Percentiles rank a stretch among this genome's conserved stretches.
Conservation (phyloP, 2,329 filamentous ascomycete genomes). For the Coniella vitis region DNA sequence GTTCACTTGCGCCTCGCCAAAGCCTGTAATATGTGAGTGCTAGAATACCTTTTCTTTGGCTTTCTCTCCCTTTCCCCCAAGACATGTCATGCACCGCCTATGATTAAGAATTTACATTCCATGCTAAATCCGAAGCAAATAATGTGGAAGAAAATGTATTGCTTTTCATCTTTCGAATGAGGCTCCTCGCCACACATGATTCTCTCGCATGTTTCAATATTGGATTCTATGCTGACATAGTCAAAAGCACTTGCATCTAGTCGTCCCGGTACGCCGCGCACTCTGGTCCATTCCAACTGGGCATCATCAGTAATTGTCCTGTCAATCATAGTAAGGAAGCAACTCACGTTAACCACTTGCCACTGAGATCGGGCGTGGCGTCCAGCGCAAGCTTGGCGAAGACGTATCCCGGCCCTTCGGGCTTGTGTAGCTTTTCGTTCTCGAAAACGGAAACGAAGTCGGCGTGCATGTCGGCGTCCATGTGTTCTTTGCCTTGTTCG, state of each 20-base stretch:
- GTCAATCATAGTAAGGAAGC: background rate
- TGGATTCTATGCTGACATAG: slow-evolving; percentile 17
- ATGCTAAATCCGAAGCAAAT: slow-evolving; percentile 67
- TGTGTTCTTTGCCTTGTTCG: slow-evolving; percentile 45
- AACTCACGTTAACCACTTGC: slow-evolving; percentile 66
- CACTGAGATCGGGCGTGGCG: slow-evolving; percentile 61
- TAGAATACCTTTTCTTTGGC: too few relatives aligned
- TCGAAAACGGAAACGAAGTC: slow-evolving; percentile 64
- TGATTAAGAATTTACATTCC: slow-evolving; percentile 66
- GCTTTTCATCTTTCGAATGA: slow-evolving; percentile 87
- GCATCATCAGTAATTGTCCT: slow-evolving; percentile 21
- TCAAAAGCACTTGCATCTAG: slow-evolving; percentile 9
- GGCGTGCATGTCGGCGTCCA: slow-evolving; percentile 52
- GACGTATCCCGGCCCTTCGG: slow-evolving; percentile 78
- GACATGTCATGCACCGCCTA: slow-evolving; percentile 25
- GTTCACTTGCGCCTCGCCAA: too few relatives aligned
- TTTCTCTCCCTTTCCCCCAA: slow-evolving; percentile 5
- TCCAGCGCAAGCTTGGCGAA: slow-evolving; percentile 71
- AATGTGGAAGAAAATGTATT: slow-evolving; percentile 60
- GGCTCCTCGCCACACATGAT: slow-evolving; percentile 28
- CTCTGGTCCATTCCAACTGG: slow-evolving; percentile 47
- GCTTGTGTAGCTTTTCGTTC: slow-evolving; percentile 65
- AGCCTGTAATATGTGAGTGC: too few relatives aligned
- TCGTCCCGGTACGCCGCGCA: slow-evolving; percentile 46
- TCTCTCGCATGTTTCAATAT: slow-evolving; percentile 19